phyloP scores from a whole-genome alignment of 2,329 filamentous ascomycete genomes.

The Blastomyces percursus region DNA sequence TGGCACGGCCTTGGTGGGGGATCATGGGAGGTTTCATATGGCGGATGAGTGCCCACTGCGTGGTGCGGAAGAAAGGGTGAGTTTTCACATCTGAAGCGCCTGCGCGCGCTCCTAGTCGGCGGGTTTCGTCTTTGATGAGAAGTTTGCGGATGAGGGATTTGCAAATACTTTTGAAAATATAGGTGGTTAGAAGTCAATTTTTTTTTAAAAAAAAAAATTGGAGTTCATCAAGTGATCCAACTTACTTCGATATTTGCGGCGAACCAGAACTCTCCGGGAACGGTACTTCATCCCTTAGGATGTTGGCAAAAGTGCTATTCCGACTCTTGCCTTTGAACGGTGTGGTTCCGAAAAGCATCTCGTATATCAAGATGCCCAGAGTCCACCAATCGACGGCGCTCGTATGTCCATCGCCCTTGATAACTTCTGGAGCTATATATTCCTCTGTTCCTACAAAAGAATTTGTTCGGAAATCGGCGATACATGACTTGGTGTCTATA shows the following conservation, averaged over 20 bases:
- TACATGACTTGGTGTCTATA: constrained; percentile 98
- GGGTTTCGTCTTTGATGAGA: constrained; percentile 94
- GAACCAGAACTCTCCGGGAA: constrained; percentile 82
- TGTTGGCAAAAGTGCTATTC: constrained; percentile 96
- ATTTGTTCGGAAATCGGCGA: constrained; percentile 95
- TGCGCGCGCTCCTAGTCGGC: constrained; percentile 81
- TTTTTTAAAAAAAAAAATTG: background rate
- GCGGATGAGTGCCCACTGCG: constrained; percentile 91
- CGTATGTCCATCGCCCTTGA: constrained; percentile 96
- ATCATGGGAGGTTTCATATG: constrained; percentile 98
- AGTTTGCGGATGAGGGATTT: constrained; percentile 95
- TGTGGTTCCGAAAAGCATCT: constrained; percentile 97
- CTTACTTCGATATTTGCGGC: constrained; percentile 86
- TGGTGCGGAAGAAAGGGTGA: constrained; percentile 91
- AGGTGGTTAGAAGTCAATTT: constrained; percentile 6
- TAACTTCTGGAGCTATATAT: constrained; percentile 97
- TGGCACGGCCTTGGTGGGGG: constrained; percentile 75
- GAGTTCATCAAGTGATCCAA: constrained; percentile 14
- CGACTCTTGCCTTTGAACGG: constrained; percentile 99
- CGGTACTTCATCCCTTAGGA: constrained; percentile 85
- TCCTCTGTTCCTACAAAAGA: constrained; percentile 98
- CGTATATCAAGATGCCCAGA: constrained; percentile 89
- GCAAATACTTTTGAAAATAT: constrained; percentile 55
- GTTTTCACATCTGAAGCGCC: constrained; percentile 94
- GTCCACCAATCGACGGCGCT: constrained; percentile 99